Conservation (phyloP, 768 basidiomycete genomes). For the Rubroboletus pulcherrimus region DNA sequence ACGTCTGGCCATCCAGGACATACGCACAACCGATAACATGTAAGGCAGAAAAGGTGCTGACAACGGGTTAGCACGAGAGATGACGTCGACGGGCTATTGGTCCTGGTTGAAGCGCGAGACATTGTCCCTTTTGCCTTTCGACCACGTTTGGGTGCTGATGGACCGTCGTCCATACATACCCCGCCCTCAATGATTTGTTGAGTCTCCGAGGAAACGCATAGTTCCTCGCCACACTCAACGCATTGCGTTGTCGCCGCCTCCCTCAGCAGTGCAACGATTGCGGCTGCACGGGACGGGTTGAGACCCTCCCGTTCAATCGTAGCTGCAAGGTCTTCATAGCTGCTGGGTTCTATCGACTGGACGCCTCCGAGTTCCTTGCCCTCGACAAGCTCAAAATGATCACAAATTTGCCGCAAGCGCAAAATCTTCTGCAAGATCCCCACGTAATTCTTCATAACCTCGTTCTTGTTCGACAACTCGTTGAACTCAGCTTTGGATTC, state of each 20-base stretch:
- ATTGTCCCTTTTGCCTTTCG: constrained; percentile 50
- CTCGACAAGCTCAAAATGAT: constrained; percentile 87
- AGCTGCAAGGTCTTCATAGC: constrained; percentile 75
- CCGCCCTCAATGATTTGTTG: constrained; percentile 39
- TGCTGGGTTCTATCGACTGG: constrained; percentile 45
- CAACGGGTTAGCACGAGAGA: constrained; percentile 84
- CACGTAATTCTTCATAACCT: constrained; percentile 98
- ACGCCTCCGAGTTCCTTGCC: constrained; percentile 54
- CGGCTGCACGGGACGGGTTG: constrained; percentile 65
- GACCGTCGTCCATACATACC: constrained; percentile 47
- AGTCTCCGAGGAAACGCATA: constrained; percentile 49
- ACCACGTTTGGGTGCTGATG: constrained; percentile 47
- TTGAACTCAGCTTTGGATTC: constrained; percentile 92
- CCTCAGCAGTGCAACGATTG: constrained; percentile 80
- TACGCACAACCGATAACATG: constrained; percentile 79
- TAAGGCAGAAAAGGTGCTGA: constrained; percentile 87
- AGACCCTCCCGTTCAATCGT: constrained; percentile 79
- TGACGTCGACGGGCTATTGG: constrained; percentile 62
- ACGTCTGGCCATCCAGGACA: constrained; percentile 80
- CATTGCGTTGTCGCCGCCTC: constrained; percentile 89
- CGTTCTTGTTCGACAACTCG: constrained; percentile 80
- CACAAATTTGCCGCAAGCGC: constrained; percentile 95
- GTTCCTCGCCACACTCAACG: constrained; percentile 79
- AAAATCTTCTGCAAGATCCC: constrained; percentile 96
- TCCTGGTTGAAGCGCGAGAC: constrained; percentile 71